A percentile compares a stretch with the other conserved stretches of the same genome.
These are phyloP conservation scores for Acanthamoeba lenticulata DNA, from an alignment of 208 protist genomes.

Conservation along the genomic window DNA sequence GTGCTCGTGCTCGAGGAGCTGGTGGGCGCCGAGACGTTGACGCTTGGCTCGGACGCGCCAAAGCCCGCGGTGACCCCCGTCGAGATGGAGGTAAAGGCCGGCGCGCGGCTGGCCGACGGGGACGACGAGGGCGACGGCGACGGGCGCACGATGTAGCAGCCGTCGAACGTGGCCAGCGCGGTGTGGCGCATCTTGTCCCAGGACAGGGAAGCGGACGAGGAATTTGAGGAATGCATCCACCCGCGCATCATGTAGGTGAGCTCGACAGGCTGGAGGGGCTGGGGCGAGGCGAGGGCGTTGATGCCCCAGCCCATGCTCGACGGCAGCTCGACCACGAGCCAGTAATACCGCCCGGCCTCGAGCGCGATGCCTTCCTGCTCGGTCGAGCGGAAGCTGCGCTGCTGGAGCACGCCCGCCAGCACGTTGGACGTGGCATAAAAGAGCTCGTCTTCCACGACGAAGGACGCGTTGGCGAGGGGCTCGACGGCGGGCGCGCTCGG, in stretches of 20 bases:
- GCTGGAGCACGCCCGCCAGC: neutral
- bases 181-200: neutral
- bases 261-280: neutral
- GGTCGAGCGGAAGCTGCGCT: neutral
- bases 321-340: neutral
- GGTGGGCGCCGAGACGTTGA: neutral
- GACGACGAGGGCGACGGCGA: conserved; percentile 1
- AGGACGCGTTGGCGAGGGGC: neutral
- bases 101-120: neutral
- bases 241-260: neutral
- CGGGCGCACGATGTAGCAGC: conserved; percentile 17
- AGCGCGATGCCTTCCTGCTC: neutral
- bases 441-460: neutral
- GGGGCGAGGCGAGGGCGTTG: neutral
- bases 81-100: neutral
- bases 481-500: neutral
- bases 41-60: neutral
- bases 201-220: neutral
- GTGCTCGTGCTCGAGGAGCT: neutral
- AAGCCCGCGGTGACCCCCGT: neutral
- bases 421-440: neutral
- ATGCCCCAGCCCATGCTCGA: neutral
- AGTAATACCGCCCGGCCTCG: neutral
- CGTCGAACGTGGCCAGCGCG: neutral
- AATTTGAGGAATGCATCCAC: too few species aligned